Conservation (phyloP, 2,329 filamentous ascomycete species). For the Didymellaceae sp. region DNA sequence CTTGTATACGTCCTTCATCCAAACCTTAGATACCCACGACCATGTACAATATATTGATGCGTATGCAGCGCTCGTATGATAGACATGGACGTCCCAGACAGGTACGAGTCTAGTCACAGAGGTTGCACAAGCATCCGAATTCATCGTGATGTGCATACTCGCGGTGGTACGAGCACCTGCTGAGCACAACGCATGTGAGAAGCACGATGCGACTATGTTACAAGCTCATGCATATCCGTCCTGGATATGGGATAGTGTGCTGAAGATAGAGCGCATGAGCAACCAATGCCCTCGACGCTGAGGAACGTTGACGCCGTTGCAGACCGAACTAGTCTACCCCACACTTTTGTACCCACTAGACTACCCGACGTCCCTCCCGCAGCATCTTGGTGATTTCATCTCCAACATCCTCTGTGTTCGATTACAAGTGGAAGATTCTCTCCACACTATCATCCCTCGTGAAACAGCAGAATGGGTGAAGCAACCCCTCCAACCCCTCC, state of each 20-base stretch:
- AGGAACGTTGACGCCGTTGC: slow-evolving; percentile 13
- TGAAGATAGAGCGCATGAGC: slow-evolving; percentile 3
- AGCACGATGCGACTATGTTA: slow-evolving; percentile 1
- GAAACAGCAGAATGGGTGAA: slow-evolving; percentile 8
- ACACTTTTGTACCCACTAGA: slow-evolving; percentile 15
- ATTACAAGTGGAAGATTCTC: not conserved
- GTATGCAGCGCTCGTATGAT: slow-evolving; percentile 2
- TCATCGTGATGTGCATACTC: slow-evolving; percentile 8
- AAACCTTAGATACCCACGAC: slow-evolving; percentile 12
- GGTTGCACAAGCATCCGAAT: slow-evolving; percentile 8
- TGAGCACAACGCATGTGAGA: slow-evolving; percentile 9
- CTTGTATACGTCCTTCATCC: not conserved
- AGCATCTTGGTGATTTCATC: not conserved
- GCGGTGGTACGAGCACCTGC: slow-evolving; percentile 9
- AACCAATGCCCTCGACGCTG: slow-evolving; percentile 9
- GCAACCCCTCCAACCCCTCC: slow-evolving; percentile 21
- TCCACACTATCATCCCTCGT: not conserved
- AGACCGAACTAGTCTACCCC: slow-evolving; percentile 14
- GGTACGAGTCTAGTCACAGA: not conserved
- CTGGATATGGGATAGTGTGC: not conserved
- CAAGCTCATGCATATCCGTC: slow-evolving; percentile 2
- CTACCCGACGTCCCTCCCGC: slow-evolving; percentile 8
- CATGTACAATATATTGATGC: slow-evolving; percentile 6
- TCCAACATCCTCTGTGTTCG: not conserved
- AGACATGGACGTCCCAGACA: not conserved